Evolutionary conservation across 1,139 yeast genomes (phyloP).

Genomic region (Debaryomyces sp.): DNA sequence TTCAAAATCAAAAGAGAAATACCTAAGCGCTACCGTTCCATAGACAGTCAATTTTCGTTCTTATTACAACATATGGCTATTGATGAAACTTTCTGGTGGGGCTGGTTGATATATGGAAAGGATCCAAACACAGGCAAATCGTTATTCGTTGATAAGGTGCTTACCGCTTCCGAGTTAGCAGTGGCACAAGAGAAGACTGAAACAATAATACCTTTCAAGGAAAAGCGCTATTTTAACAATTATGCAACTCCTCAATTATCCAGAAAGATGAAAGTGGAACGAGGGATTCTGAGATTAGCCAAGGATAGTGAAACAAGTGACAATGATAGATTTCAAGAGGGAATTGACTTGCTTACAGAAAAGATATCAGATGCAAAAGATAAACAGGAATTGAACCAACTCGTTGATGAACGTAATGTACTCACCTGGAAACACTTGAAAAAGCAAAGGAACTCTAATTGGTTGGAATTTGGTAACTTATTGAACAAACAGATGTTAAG

Average conservation of each 20-base stretch:
- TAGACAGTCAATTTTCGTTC: slow-evolving; percentile 31
- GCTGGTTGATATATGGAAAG: slow-evolving; percentile 44
- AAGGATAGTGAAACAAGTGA: slow-evolving; percentile 7
- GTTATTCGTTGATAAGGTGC: slow-evolving; percentile 26
- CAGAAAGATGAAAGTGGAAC: slow-evolving; percentile 39
- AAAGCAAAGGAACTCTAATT: slow-evolving; percentile 20
- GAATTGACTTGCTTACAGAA: slow-evolving; percentile 14
- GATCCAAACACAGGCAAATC: slow-evolving; percentile 34
- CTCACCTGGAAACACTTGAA: slow-evolving; percentile 35
- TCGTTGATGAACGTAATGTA: slow-evolving; percentile 29
- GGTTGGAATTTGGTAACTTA: slow-evolving; percentile 23
- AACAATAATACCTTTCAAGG: slow-evolving; percentile 31
- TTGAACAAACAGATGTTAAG: slow-evolving; percentile 20
- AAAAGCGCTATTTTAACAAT: slow-evolving; percentile 41
- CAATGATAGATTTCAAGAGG: slow-evolving; percentile 7
- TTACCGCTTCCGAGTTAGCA: slow-evolving; percentile 27
- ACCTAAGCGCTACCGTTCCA: slow-evolving; percentile 19
- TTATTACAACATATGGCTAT: slow-evolving; percentile 30
- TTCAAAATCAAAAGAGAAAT: slow-evolving; percentile 32
- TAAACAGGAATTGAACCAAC: slow-evolving; percentile 12
- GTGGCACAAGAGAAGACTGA: slow-evolving; percentile 19
- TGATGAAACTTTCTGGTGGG: slow-evolving; percentile 45
- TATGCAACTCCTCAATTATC: slow-evolving; percentile 50
- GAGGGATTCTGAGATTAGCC: slow-evolving; percentile 31
- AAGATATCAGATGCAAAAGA: slow-evolving; percentile 14